Percentiles rank a stretch among this genome's conserved stretches.
Evolutionary conservation across 1,139 yeast genomes (phyloP).

Genomic region (Dujonia santamariae): DNA sequence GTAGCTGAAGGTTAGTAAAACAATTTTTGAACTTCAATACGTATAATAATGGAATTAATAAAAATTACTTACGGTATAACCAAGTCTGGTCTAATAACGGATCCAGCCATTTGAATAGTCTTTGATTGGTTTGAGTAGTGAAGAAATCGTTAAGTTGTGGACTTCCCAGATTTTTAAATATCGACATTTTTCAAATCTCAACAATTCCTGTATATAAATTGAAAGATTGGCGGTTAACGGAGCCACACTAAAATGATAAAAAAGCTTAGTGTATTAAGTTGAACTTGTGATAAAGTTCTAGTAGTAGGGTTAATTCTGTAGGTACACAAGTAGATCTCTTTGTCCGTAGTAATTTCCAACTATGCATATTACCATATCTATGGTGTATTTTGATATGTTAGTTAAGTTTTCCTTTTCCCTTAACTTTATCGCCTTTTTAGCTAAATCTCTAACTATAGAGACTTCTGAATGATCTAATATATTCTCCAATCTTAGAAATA

Average conservation of each 20-base stretch:
- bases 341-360: slow-evolving; percentile 39
- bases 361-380: slow-evolving; percentile 30
- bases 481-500: slow-evolving; percentile 34
- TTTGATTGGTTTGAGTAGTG: neutral
- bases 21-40: too few species aligned
- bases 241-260: too few species aligned
- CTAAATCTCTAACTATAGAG: slow-evolving; percentile 37
- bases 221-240: too few species aligned
- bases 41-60: too few species aligned
- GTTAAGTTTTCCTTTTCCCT: slow-evolving; percentile 10
- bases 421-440: slow-evolving; percentile 35
- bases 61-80: slow-evolving; percentile 39
- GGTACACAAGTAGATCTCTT: slow-evolving; percentile 26
- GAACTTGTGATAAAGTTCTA: too few species aligned
- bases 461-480: slow-evolving; percentile 32
- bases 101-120: slow-evolving; percentile 23
- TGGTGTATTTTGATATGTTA: slow-evolving; percentile 20
- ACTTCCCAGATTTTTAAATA: too few species aligned
- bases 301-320: too few species aligned
- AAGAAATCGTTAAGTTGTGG: too few species aligned
- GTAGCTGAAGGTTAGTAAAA: slow-evolving; percentile 29
- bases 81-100: slow-evolving; percentile 32
- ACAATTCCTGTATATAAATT: too few species aligned
- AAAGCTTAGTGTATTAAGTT: too few species aligned
- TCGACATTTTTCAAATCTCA: too few species aligned